Percentiles rank a stretch among this genome's conserved stretches.
Conservation (phyloP, 2,329 filamentous ascomycete genomes). For the Cercospora nicotianae region DNA sequence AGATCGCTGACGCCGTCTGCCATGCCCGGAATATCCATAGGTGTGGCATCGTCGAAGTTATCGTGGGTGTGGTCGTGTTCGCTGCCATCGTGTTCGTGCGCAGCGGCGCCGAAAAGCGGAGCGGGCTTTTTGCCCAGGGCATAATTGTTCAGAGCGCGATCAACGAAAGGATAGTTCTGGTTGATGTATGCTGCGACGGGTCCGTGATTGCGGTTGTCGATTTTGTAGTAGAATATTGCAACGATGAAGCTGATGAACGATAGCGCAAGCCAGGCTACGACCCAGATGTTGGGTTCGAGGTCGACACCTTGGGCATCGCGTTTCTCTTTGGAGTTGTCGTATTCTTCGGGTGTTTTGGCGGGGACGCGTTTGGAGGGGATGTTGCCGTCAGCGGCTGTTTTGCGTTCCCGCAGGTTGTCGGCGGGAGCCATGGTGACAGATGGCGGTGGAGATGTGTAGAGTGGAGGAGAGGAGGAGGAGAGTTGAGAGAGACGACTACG, state of each 20-base stretch:
- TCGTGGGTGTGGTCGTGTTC: neutral
- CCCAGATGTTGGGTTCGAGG: slow-evolving; percentile 29
- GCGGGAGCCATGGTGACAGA: slow-evolving; percentile 18
- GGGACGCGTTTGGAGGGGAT: slow-evolving; percentile 10
- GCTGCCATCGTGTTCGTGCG: slow-evolving; percentile 9
- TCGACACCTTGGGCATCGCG: slow-evolving; percentile 10
- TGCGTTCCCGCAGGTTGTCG: slow-evolving; percentile 23
- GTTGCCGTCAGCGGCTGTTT: slow-evolving; percentile 15
- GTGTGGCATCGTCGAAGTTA: neutral
- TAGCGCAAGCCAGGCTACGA: slow-evolving; percentile 21
- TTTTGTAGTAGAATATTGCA: slow-evolving; percentile 27
- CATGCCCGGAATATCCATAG: neutral
- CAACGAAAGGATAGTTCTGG: slow-evolving; percentile 23
- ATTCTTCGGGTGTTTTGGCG: slow-evolving; percentile 15
- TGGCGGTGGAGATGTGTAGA: neutral
- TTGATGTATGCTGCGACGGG: slow-evolving; percentile 27
- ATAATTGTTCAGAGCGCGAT: slow-evolving; percentile 18
- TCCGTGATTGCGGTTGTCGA: slow-evolving; percentile 27
- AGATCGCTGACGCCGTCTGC: slow-evolving; percentile 1
- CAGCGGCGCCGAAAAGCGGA: slow-evolving; percentile 19
- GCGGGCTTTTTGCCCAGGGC: slow-evolving; percentile 6
- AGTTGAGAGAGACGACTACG: neutral
- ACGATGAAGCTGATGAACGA: slow-evolving; percentile 19
- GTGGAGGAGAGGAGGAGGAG: neutral
- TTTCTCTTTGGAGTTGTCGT: slow-evolving; percentile 20